A percentile compares a stretch with the other conserved stretches of the same genome.
These are phyloP conservation scores for Penicillium olsonii DNA, from an alignment of 2,329 filamentous ascomycete species.

Conservation along the genomic window DNA sequence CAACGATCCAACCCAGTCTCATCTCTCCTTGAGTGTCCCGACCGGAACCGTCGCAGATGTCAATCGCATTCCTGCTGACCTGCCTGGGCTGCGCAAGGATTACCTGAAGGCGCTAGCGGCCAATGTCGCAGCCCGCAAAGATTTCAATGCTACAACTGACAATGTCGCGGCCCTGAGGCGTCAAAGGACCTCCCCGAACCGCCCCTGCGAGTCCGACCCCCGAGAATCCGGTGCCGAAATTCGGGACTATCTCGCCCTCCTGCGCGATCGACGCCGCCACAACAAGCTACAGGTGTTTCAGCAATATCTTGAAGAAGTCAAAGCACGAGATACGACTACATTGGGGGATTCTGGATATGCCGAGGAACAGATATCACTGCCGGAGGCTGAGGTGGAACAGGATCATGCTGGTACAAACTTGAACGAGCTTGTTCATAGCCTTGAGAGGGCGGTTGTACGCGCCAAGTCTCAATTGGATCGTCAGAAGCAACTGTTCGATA, in stretches of 20 bases:
- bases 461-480: slow-evolving; percentile 38
- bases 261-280: slow-evolving; percentile 49
- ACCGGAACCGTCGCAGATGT: slow-evolving; percentile 34
- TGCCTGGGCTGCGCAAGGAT: slow-evolving; percentile 45
- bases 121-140: slow-evolving; percentile 42
- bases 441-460: slow-evolving; percentile 42
- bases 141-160: slow-evolving; percentile 38
- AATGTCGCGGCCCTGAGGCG: slow-evolving; percentile 31
- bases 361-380: slow-evolving; percentile 16
- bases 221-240: slow-evolving; percentile 30
- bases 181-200: slow-evolving; percentile 22
- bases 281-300: slow-evolving; percentile 51
- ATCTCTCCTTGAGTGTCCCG: slow-evolving; percentile 39
- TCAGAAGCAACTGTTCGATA: slow-evolving; percentile 38
- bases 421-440: slow-evolving; percentile 38
- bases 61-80: slow-evolving; percentile 39
- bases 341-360: slow-evolving; percentile 24
- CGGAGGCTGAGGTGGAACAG: slow-evolving; percentile 20
- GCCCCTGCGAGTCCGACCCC: slow-evolving; percentile 15
- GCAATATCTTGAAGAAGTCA: slow-evolving; percentile 46
- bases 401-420: slow-evolving; percentile 22
- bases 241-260: slow-evolving; percentile 45
- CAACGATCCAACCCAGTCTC: slow-evolving; percentile 27
- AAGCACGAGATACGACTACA: slow-evolving; percentile 25
- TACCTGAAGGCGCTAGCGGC: slow-evolving; percentile 51